Conservation (phyloP, 2,329 filamentous ascomycete genomes). For the Metarhizium guizhouense region DNA sequence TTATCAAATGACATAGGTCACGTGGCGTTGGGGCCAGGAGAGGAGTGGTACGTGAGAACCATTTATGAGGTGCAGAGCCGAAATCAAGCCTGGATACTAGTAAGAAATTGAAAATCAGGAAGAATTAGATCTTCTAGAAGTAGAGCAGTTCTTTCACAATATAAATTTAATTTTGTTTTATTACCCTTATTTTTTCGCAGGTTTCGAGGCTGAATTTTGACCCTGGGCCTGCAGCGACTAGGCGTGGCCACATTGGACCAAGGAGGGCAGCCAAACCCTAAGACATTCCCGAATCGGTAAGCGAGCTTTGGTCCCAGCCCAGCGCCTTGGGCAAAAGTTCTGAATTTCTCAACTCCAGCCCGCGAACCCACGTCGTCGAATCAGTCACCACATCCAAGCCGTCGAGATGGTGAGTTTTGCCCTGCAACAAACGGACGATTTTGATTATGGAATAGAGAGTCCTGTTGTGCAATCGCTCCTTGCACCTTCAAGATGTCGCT, state of each 20-base stretch:
- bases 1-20: not conserved
- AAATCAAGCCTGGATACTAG: too few relatives aligned
- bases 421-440: constrained; percentile 5
- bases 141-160: not conserved
- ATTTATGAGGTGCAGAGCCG: too few relatives aligned
- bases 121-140: too few relatives aligned
- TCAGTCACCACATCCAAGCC: constrained; percentile 43
- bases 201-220: not conserved
- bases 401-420: constrained; percentile 47
- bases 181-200: not conserved
- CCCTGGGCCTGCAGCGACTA: not conserved
- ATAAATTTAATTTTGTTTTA: not conserved
- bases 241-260: not conserved
- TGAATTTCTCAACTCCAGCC: constrained; percentile 38
- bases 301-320: constrained; percentile 31
- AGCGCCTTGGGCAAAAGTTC: constrained; percentile 35
- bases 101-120: too few relatives aligned
- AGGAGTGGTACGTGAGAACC: too few relatives aligned
- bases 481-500: not conserved
- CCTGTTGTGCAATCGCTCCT: not conserved
- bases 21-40: not conserved
- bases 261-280: constrained; percentile 34
- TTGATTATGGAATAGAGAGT: not conserved
- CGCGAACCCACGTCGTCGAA: constrained; percentile 42
- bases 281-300: constrained; percentile 30